phyloP scores from a whole-genome alignment of 208 protist species.

The Trypanosoma mega region DNA sequence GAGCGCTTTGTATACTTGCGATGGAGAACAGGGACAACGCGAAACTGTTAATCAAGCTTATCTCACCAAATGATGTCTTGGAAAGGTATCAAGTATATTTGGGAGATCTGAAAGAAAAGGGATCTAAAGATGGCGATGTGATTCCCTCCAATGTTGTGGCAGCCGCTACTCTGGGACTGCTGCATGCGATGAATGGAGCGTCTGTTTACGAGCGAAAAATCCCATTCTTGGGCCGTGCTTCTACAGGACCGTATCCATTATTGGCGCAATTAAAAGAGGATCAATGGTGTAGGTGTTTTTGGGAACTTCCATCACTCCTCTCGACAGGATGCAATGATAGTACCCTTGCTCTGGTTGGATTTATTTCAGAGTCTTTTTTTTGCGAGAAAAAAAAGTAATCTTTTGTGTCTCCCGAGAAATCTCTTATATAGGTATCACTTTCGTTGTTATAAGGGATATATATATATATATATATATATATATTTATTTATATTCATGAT shows the following conservation, averaged over 20 bases:
- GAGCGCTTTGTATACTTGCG: slow-evolving; percentile 67
- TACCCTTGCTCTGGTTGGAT: slow-evolving; percentile 4
- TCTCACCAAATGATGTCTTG: slow-evolving; percentile 36
- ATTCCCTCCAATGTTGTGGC: slow-evolving; percentile 42
- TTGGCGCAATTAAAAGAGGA: slow-evolving; percentile 29
- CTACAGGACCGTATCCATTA: slow-evolving; percentile 38
- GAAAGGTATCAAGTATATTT: slow-evolving; percentile 48
- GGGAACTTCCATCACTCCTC: background rate
- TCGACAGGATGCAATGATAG: background rate
- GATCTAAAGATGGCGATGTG: slow-evolving; percentile 17
- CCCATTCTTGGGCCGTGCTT: slow-evolving; percentile 28
- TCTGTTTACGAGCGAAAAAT: slow-evolving; percentile 30
- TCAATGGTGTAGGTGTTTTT: slow-evolving; percentile 60
- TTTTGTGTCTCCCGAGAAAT: too few species aligned
- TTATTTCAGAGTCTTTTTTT: slow-evolving; percentile 11
- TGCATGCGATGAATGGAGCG: slow-evolving; percentile 58
- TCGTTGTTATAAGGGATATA: background rate
- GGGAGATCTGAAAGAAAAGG: slow-evolving; percentile 19
- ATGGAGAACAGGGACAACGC: slow-evolving; percentile 50
- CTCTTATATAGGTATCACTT: too few species aligned
- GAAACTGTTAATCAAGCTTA: slow-evolving; percentile 29
- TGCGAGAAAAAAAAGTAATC: background rate
- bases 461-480: background rate
- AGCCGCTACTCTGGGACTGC: slow-evolving; percentile 59
- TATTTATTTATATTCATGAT: background rate